Percentiles rank a stretch among this genome's conserved stretches.
Evolutionary conservation across 2,329 filamentous ascomycete species (phyloP).

Genomic region (Pseudogymnoascus sp.): DNA sequence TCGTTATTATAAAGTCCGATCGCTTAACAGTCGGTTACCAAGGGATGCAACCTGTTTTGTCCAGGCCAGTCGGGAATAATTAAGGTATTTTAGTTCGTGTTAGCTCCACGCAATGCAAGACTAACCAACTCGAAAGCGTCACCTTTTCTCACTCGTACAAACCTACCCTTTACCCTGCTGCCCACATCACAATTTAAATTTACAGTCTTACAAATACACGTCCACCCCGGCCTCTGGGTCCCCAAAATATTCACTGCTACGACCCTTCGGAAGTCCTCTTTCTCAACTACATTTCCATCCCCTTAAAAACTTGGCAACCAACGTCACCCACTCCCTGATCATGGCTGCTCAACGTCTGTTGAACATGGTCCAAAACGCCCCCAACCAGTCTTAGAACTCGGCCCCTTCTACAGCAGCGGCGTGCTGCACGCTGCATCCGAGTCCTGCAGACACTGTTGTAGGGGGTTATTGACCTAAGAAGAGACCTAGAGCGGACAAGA

Average conservation of each 20-base stretch:
- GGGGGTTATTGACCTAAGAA: not conserved
- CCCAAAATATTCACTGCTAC: not conserved
- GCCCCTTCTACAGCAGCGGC: slow-evolving; percentile 9
- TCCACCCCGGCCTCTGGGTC: not conserved
- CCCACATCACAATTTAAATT: slow-evolving; percentile 7
- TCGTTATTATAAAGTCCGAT: slow-evolving; percentile 3
- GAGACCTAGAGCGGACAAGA: not conserved
- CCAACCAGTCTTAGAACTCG: slow-evolving; percentile 4
- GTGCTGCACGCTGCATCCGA: not conserved
- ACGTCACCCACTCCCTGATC: not conserved
- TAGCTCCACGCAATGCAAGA: not conserved
- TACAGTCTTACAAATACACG: slow-evolving; percentile 3
- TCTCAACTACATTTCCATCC: not conserved
- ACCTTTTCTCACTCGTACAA: slow-evolving; percentile 9
- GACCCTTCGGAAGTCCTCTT: not conserved
- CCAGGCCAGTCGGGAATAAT: slow-evolving; percentile 4
- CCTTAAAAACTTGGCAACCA: slow-evolving; percentile 1
- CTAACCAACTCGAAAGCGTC: slow-evolving; percentile 3
- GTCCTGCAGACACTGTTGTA: slow-evolving; percentile 10
- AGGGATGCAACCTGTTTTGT: slow-evolving; percentile 1
- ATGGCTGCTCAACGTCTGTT: slow-evolving; percentile 11
- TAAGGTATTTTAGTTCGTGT: slow-evolving; percentile 7
- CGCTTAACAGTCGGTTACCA: not conserved
- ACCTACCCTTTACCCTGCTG: slow-evolving; percentile 6
- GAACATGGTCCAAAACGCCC: slow-evolving; percentile 7